Conservation (phyloP, 1,284 basidiomycete species). For the Microbotryum saponariae region DNA sequence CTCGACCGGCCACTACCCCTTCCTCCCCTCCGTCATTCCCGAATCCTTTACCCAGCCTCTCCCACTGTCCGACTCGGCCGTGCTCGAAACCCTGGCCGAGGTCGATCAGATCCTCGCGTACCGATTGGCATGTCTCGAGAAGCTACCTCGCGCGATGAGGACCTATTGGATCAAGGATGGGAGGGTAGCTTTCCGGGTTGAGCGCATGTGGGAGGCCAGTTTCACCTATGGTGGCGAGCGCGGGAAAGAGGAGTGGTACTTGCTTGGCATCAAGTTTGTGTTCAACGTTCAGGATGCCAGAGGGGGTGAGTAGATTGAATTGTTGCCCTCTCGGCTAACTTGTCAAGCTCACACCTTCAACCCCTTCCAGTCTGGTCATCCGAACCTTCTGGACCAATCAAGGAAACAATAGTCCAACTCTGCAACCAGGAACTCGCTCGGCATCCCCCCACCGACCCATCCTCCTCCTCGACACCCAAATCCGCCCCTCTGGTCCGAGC, state of each 20-base stretch:
- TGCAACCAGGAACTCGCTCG: conserved; percentile 55
- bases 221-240: conserved; percentile 60
- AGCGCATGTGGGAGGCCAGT: conserved; percentile 65
- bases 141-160: conserved; percentile 56
- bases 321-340: no score
- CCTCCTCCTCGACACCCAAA: background rate
- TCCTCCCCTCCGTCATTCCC: conserved; percentile 59
- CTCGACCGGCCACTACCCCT: conserved; percentile 68
- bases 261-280: conserved; percentile 65
- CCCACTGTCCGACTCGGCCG: conserved; percentile 60
- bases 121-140: conserved; percentile 49
- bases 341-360: no score
- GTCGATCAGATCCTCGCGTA: conserved; percentile 69
- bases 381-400: conserved; percentile 33
- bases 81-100: conserved; percentile 57
- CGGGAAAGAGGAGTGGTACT: conserved; percentile 63
- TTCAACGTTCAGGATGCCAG: conserved; percentile 53
- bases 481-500: conserved; percentile 7
- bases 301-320: conserved; percentile 12
- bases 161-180: conserved; percentile 65
- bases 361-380: conserved; percentile 29
- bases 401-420: conserved; percentile 36
- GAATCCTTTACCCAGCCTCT: conserved; percentile 59
- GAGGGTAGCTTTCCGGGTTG: conserved; percentile 64
- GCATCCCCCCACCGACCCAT: conserved; percentile 44